These are phyloP conservation scores for Fusarium duplospermum DNA, from an alignment of 2,329 filamentous ascomycete genomes.

Conservation along the genomic window DNA sequence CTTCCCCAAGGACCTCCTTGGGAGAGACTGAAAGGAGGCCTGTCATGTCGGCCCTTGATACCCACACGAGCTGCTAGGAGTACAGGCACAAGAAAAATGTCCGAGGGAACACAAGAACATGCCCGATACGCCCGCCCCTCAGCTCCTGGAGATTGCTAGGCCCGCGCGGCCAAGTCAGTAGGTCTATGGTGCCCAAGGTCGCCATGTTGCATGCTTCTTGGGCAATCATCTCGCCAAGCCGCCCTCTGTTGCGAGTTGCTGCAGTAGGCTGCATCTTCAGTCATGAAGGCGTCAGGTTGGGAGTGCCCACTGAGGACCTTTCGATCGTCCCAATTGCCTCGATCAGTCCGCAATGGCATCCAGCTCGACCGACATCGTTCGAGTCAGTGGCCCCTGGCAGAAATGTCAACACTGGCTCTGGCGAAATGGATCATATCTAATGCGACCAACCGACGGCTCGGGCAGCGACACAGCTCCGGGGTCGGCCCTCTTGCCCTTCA, in stretches of 20 bases:
- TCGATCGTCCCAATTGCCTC: neutral
- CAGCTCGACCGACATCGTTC: neutral
- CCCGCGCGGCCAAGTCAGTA: conserved; percentile 11
- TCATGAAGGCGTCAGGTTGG: neutral
- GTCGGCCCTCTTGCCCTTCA: conserved; percentile 11
- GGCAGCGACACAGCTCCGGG: conserved; percentile 21
- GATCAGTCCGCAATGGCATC: neutral
- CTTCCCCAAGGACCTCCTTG: conserved; percentile 8
- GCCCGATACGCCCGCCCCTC: conserved; percentile 34
- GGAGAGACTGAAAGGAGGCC: conserved; percentile 19
- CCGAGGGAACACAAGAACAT: conserved; percentile 51
- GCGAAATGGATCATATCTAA: conserved; percentile 30
- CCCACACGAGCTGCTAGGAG: conserved; percentile 52
- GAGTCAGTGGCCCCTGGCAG: conserved; percentile 11
- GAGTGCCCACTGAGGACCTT: neutral
- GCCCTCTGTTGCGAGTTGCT: conserved; percentile 2
- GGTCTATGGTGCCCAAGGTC: conserved; percentile 13
- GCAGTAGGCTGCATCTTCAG: conserved; percentile 5
- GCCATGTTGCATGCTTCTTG: conserved; percentile 16
- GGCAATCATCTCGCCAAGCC: conserved; percentile 12
- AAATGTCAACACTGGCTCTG: conserved; percentile 16
- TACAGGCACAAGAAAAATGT: conserved; percentile 55
- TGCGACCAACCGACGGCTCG: conserved; percentile 37
- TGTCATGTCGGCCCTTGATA: conserved; percentile 45
- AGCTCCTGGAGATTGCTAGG: conserved; percentile 19